These are phyloP conservation scores for Russula compacta DNA, from an alignment of 768 basidiomycete genomes.

Conservation along the genomic window DNA sequence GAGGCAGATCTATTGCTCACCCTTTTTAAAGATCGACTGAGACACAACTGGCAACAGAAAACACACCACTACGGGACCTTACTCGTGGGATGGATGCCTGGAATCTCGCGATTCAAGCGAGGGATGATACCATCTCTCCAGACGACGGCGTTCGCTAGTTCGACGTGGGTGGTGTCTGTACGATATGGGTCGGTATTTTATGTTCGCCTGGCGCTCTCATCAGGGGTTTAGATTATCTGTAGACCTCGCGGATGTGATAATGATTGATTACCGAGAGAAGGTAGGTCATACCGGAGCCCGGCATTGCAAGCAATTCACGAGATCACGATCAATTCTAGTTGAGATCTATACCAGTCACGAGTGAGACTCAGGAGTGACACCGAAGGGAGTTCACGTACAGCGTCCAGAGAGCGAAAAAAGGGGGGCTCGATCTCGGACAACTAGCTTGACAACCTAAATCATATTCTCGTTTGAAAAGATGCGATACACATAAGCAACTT, in stretches of 20 bases:
- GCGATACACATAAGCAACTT: slow-evolving; percentile 6
- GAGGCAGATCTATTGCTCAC: too few relatives aligned
- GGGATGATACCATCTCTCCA: background rate
- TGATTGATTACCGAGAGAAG: too few relatives aligned
- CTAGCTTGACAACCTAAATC: background rate
- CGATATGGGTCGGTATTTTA: background rate
- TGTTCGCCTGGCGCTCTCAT: background rate
- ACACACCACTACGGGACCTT: too few relatives aligned
- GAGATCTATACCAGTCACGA: background rate
- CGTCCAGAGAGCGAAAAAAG: background rate
- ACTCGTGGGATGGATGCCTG: background rate
- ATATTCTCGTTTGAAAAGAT: slow-evolving; percentile 1
- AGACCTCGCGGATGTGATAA: too few relatives aligned
- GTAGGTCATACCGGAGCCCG: too few relatives aligned
- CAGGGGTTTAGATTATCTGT: background rate
- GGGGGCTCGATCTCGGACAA: background rate
- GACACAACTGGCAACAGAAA: background rate
- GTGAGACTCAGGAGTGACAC: background rate
- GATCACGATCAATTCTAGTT: too few relatives aligned
- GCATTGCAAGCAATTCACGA: too few relatives aligned
- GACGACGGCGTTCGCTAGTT: background rate
- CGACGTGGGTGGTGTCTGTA: background rate
- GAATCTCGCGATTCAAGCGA: background rate
- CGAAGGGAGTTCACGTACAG: background rate
- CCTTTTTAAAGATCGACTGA: background rate